Base-by-base conservation (phyloP, 2,329 filamentous ascomycete genomes). In the Huntiella moniliformis region DNA sequence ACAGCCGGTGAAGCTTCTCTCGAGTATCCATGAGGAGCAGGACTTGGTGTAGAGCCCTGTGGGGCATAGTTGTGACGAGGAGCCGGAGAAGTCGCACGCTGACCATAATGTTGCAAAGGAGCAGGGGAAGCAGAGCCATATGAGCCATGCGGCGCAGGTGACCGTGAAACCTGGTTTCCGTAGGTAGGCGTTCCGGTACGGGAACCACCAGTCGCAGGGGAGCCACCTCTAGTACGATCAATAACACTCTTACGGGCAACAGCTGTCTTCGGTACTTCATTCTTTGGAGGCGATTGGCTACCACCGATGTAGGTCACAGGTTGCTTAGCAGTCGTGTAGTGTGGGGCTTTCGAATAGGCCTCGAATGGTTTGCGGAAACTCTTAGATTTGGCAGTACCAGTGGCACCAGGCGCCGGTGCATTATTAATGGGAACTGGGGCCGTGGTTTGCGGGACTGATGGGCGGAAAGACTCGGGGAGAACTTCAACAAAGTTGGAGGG, bases 401-500 rank as follows among this genome's bases (percentile, higher is more conserved):
- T 40, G 13, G 28, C 43, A n/a, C 47, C 47, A 0, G 47, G 1
- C 72, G 66, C 17, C 67, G 67, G 53, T 66, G 68, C 49, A 63
- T 67, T 40, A 73, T 67, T 70, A 76, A 65, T 62, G 85, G 62
- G 1, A 45, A 66, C 67, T 28, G 72, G 69, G 57, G 77, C 66
- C 38, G 67, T 68, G 55, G 77, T 75, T n/a, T 42, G 40, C 11
- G 40, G 18, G 11, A 18, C 40, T 15, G 40, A 13, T 50, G 91
- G 91, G 48, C 83, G 78, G 59, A 92, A 96, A 59, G 77, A 74
- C 50, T 91, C 77, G 46, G 83, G 81, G 31, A 98, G 71, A 4
- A 98, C 73, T 59, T 92, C 76, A 58, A 98, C 91, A 58, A 98
- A 98, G 64, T 98, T 98, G 56, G 87, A 95, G 1, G 91, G 91